Base-by-base conservation (phyloP, 2,329 filamentous ascomycete species). In the Cadophora malorum region DNA sequence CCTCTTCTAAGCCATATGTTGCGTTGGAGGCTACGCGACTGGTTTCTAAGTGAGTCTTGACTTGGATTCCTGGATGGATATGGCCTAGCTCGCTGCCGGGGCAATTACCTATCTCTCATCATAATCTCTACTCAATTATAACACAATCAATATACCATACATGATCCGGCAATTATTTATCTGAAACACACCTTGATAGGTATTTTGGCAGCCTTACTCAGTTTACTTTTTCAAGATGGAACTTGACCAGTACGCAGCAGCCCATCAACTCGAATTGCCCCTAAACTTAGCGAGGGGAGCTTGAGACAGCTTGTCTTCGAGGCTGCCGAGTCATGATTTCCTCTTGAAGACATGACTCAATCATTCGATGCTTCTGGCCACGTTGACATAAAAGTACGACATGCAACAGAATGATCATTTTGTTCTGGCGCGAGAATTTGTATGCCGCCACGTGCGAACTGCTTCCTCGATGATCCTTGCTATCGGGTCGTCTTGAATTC, bases 311-410 rank as follows among this genome's bases (percentile, higher is more conserved):
- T 12, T 14, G 8, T 38, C 14, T 9, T 38, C 9, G 35, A 9
- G 2, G 14, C 35, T 9, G 35, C 35, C 14, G 28, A 28, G 28
- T 28, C 28, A 28, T 38, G 8, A 38, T 14, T 4, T 9, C 35
- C 14, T 10, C 35, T 14, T 38, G 35, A 38, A 14, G 50, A 31
- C 50, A 28, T 53, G 50, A 53, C 50, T 53, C 50, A 23, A 31
- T 4, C 23, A 16, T 10, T 16, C 3, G 50, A 53, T 4, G 23
- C 23, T 53, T 53, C 23, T 53, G 23, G 50, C 23, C 50, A 53
- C 50, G 23, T 53, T 31, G 50, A 53, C 50, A 53, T 53, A 52
- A 53, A 53, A 53, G 23, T 53, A 28, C 50, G 50, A 53, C 50
- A 25, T 53, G 50, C 50, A 53, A 53, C 50, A 53, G 9, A 53